A percentile compares a stretch with the other conserved stretches of the same genome.
Evolutionary conservation across 108 stramenopile genomes (phyloP).

Genomic region (Cyclostephanos tholiformis): DNA sequence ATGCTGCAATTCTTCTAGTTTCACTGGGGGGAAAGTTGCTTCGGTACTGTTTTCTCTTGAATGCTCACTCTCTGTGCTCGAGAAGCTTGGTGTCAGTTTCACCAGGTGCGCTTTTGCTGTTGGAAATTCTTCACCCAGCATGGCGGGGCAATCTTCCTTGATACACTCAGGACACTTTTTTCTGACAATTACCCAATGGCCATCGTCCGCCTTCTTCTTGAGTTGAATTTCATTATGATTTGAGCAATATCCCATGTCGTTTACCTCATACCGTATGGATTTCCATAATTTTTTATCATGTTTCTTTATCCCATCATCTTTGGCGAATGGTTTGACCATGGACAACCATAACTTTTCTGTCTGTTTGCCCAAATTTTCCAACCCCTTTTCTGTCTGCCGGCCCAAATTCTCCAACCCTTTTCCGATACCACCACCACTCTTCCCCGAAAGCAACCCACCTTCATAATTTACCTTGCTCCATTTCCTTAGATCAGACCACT

Average conservation of each 20-base stretch:
- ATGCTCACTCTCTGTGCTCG: background rate
- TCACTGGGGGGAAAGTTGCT: background rate
- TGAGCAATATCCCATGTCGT: constrained; percentile 33
- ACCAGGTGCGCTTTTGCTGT: background rate
- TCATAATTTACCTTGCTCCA: constrained; percentile 45
- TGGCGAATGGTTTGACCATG: constrained; percentile 32
- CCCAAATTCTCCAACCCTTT: constrained; percentile 1
- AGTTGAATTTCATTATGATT: constrained; percentile 43
- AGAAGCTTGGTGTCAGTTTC: background rate
- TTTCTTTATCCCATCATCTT: background rate
- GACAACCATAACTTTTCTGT: constrained; percentile 42
- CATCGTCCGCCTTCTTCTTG: constrained; percentile 14
- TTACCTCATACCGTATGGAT: constrained; percentile 19
- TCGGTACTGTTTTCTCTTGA: background rate
- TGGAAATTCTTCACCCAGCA: constrained; percentile 16
- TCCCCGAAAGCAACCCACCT: constrained; percentile 22
- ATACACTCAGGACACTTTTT: constrained; percentile 51
- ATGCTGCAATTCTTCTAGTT: background rate
- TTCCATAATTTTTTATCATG: constrained; percentile 4
- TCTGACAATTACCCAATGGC: constrained; percentile 33
- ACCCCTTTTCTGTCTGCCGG: constrained; percentile 10
- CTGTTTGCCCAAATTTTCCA: constrained; percentile 31
- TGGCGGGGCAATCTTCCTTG: constrained; percentile 40
- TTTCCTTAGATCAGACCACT: constrained; percentile 43
- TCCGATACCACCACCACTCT: constrained; percentile 8